phyloP scores from a whole-genome alignment of 108 stramenopile species.

The Cyclotella sp. region DNA sequence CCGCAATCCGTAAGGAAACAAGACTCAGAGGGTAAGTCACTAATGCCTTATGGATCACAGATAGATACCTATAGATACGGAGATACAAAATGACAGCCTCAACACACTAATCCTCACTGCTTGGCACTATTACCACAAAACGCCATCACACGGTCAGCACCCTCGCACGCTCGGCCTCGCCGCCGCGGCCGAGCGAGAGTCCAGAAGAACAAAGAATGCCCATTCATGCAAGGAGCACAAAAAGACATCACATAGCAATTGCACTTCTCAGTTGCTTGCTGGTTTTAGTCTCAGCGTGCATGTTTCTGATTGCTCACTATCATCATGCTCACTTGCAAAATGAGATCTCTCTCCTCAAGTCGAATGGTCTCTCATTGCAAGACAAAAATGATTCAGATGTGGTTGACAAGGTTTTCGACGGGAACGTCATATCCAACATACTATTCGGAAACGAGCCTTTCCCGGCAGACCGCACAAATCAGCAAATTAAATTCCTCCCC shows the following conservation, averaged over 20 bases:
- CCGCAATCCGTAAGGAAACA: no score
- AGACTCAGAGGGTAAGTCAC: no score
- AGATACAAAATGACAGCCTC: no score
- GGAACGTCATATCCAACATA: constrained; percentile 18
- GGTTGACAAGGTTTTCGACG: constrained; percentile 11
- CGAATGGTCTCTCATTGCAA: neutral
- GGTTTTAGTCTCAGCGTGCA: neutral
- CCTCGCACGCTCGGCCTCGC: no score
- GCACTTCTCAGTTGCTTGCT: constrained; percentile 6
- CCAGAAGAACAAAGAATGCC: neutral
- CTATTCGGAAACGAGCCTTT: constrained; percentile 7
- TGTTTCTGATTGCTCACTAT: neutral
- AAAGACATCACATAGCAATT: neutral
- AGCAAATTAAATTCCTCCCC: constrained; percentile 34
- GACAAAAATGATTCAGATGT: neutral
- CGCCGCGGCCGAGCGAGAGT: no score
- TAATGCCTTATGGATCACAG: no score
- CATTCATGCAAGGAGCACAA: neutral
- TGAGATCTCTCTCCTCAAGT: neutral
- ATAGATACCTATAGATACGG: no score
- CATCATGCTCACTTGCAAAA: constrained; percentile 3
- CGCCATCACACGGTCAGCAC: no score
- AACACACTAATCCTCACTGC: no score
- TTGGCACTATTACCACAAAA: no score
- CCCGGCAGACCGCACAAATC: constrained; percentile 15